A percentile compares a stretch with the other conserved stretches of the same genome.
phyloP scores from a whole-genome alignment of 2,329 filamentous ascomycete genomes.

The Monilinia laxa region DNA sequence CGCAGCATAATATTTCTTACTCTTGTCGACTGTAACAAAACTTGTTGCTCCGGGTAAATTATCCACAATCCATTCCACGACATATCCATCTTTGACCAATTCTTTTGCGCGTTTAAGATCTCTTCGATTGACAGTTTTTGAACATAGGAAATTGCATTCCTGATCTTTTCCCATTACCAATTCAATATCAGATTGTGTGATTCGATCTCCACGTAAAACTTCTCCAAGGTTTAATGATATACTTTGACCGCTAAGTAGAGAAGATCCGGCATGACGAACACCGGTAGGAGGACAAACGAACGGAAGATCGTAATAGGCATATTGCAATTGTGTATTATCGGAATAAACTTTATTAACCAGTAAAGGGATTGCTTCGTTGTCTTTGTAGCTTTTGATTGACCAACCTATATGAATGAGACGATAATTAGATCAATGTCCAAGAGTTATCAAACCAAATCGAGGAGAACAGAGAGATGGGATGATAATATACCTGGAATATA shows the following conservation, averaged over 20 bases:
- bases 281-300: conserved; percentile 82
- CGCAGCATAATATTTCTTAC: conserved; percentile 81
- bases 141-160: conserved; percentile 72
- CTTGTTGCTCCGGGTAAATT: conserved; percentile 86
- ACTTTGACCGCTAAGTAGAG: conserved; percentile 72
- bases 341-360: conserved; percentile 91
- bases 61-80: conserved; percentile 92
- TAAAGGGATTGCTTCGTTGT: conserved; percentile 76
- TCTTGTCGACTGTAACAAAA: conserved; percentile 83
- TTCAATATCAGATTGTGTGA: conserved; percentile 81
- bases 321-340: conserved; percentile 85
- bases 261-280: conserved; percentile 61
- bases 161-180: conserved; percentile 74
- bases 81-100: conserved; percentile 74
- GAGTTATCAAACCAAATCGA: neutral
- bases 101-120: conserved; percentile 68
- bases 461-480: neutral
- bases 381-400: conserved; percentile 76
- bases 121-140: conserved; percentile 60
- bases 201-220: conserved; percentile 82
- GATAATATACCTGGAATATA: conserved; percentile 74
- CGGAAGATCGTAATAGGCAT: conserved; percentile 84
- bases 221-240: conserved; percentile 83
- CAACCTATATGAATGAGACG: conserved; percentile 56
- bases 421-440: neutral